Base-by-base conservation (phyloP, 805 yeast species). In the Blastobotrys muscicola region DNA sequence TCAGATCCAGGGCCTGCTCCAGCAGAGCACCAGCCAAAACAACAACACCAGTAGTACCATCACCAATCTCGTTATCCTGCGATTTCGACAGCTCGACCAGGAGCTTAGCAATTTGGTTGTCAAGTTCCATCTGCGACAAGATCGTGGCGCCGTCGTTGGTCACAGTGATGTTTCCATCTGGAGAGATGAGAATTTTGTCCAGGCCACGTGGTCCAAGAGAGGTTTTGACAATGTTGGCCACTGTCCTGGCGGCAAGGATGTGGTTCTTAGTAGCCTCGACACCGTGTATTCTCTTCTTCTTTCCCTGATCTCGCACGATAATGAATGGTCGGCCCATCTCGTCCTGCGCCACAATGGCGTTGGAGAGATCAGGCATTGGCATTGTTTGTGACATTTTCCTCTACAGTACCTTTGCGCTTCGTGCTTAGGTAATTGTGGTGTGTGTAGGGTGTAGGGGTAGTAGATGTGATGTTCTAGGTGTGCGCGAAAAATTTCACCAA, bases 71-170 rank as follows among this genome's bases (percentile, higher is more conserved):
- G 62, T 92, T 96, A 64, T 90, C 98, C 70, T 90, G 98, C 23
- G 95, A 85, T 62, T 77, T 84, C 29, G 96, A 83, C 51, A 92
- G 74, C 66, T 94, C 95, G 13, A 92, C 99, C 58, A 92, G 70
- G 48, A 92, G 71, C 66, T 92, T 92, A 52, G 98, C 99, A 55
- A 92, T 87, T 67, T 92, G 95, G 64, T 84, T 89, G 54, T 87
- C 95, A 51, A 92, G 72, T 62, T 92, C 95, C 96, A 92, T 92
- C 61, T 87, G 95, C 7, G 94, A 75, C 54, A 92, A 68, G 57
- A 92, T 94, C 9, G 99, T 94, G 37, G 97, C 98, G 55, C 98
- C 98, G 62, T 92, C 99, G 62, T 92, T 92, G 40, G 99, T 92
- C 56, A 92, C 90, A 44, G 96, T 92, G 64, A 92, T 92, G 46